These are phyloP conservation scores for Venustampulla echinocandica DNA, from an alignment of 495 filamentous ascomycete genomes.

Conservation along the genomic window DNA sequence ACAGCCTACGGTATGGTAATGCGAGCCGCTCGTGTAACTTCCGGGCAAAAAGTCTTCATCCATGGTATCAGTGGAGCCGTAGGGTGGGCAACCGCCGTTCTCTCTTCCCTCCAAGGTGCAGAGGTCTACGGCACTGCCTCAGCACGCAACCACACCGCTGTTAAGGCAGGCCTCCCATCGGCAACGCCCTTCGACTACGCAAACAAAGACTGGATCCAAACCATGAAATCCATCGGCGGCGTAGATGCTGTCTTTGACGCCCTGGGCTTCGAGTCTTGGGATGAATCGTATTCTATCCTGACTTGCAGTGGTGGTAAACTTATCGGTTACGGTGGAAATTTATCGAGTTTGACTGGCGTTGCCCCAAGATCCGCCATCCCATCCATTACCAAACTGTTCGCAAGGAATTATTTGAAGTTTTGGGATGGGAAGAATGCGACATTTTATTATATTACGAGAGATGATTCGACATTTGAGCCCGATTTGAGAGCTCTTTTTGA, in stretches of 20 bases:
- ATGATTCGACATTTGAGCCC: conserved; percentile 24
- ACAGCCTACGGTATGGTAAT: conserved; percentile 34
- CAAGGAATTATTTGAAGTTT: conserved; percentile 18
- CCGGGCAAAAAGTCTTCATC: conserved; percentile 34
- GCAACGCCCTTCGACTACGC: conserved; percentile 33
- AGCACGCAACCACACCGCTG: conserved; percentile 28
- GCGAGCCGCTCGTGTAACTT: conserved; percentile 26
- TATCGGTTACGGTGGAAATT: conserved; percentile 24
- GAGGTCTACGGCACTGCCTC: conserved; percentile 36
- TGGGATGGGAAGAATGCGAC: conserved; percentile 23
- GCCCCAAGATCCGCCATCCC: conserved; percentile 4
- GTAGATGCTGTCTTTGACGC: conserved; percentile 35
- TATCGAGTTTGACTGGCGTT: conserved; percentile 12
- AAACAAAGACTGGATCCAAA: conserved; percentile 35
- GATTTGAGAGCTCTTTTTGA: conserved; percentile 26
- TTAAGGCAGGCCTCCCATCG: conserved; percentile 19
- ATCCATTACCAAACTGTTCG: conserved; percentile 22
- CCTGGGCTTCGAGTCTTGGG: conserved; percentile 37
- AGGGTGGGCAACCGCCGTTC: conserved; percentile 27
- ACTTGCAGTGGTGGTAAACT: not conserved
- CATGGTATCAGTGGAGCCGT: conserved; percentile 38
- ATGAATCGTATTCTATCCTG: conserved; percentile 35
- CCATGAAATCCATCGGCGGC: conserved; percentile 32
- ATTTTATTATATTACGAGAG: conserved; percentile 31
- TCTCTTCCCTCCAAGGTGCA: conserved; percentile 30